Percentiles rank a stretch among this genome's conserved stretches.
These are phyloP conservation scores for Echites panduratus DNA, from an alignment of 257 asterid genomes.

Conservation along the genomic window DNA sequence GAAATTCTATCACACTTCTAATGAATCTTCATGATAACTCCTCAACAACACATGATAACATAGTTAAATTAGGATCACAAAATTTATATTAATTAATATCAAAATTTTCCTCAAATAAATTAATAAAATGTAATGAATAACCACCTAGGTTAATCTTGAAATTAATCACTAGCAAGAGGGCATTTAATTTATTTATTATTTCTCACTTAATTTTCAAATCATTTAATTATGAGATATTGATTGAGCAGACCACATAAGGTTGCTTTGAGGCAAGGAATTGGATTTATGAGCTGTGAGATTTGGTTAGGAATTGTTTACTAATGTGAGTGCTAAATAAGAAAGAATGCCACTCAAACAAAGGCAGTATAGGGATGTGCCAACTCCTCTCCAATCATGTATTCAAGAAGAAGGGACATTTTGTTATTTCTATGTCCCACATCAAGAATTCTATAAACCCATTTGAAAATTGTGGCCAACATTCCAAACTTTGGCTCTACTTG, in stretches of 20 bases:
- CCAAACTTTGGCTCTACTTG: background rate
- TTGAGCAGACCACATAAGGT: slow-evolving; percentile 1
- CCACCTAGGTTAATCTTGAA: background rate
- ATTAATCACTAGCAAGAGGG: background rate
- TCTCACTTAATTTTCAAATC: slow-evolving; percentile 1
- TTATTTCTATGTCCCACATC: background rate
- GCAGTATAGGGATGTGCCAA: slow-evolving; percentile 1
- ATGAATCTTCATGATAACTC: no score
- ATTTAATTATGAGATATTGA: background rate
- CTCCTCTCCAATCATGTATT: slow-evolving; percentile 2
- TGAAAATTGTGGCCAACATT: slow-evolving; percentile 3
- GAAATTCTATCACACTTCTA: no score
- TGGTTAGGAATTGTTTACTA: slow-evolving; percentile 5
- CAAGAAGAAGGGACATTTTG: background rate
- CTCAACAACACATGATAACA: no score
- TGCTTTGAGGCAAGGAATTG: slow-evolving; percentile 10
- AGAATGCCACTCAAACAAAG: slow-evolving; percentile 5
- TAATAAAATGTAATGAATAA: background rate
- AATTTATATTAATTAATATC: no score
- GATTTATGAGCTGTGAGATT: slow-evolving; percentile 10
- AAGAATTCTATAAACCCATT: background rate
- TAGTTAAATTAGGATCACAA: no score
- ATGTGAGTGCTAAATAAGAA: slow-evolving; percentile 6
- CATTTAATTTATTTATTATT: background rate
- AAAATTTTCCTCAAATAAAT: no score